phyloP scores from a whole-genome alignment of 305 asterid species.

The Rubia tinctorum region DNA sequence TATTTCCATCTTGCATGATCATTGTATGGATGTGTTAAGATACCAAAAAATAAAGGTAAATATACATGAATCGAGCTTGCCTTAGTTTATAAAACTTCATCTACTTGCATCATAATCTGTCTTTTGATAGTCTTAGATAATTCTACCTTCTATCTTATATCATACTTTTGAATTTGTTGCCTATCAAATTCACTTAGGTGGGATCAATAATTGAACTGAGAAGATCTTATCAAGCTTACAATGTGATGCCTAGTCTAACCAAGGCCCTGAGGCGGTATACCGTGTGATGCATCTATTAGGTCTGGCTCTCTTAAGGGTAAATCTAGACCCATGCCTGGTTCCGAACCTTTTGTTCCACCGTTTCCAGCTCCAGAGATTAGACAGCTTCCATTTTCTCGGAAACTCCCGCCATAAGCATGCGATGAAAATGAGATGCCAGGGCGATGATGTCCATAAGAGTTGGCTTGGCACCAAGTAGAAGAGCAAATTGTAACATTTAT shows the following conservation, averaged over 20 bases:
- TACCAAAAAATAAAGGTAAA: neutral
- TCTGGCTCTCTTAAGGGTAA: neutral
- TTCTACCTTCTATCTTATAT: neutral
- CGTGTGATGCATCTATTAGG: slow-evolving; percentile 25
- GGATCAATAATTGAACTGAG: slow-evolving; percentile 91
- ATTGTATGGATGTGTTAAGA: neutral
- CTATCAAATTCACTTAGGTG: slow-evolving; percentile 40
- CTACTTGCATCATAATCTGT: too few relatives aligned
- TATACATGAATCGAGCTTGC: neutral
- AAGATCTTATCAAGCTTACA: slow-evolving; percentile 97
- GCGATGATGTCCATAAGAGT: neutral
- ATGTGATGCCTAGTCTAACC: slow-evolving; percentile 88
- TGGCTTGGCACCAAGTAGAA: neutral
- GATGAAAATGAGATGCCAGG: neutral
- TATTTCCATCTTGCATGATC: neutral
- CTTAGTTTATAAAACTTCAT: too few relatives aligned
- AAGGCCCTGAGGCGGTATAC: slow-evolving; percentile 80
- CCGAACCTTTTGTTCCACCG: neutral
- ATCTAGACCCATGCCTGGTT: neutral
- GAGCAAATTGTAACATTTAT: neutral
- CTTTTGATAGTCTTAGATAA: too few relatives aligned
- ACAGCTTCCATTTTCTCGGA: neutral
- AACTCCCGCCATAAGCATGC: neutral
- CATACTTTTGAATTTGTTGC: neutral
- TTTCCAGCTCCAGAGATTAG: neutral